Evolutionary conservation across 768 basidiomycete genomes (phyloP).

Genomic region (Crepidotus variabilis): DNA sequence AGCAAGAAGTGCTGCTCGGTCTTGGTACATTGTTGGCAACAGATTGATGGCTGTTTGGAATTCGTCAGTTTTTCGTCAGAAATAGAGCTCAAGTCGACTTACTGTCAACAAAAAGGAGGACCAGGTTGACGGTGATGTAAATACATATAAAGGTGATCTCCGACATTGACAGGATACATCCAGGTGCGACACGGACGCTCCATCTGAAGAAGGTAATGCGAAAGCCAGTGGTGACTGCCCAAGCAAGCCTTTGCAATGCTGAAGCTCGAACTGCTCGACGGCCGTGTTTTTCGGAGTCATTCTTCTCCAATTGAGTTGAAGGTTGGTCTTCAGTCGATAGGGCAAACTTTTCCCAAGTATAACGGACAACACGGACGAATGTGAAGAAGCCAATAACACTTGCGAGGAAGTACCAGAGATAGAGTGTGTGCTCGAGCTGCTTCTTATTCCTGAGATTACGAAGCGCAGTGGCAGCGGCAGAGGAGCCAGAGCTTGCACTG

Average conservation of each 20-base stretch:
- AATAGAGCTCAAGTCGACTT: slow-evolving; percentile 13
- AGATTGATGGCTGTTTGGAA: slow-evolving; percentile 27
- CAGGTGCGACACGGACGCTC: slow-evolving; percentile 40
- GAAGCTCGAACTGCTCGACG: background rate
- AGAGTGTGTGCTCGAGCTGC: slow-evolving; percentile 31
- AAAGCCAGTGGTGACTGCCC: slow-evolving; percentile 39
- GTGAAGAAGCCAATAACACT: slow-evolving; percentile 33
- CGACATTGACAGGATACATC: slow-evolving; percentile 29
- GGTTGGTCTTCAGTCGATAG: background rate
- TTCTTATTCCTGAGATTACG: slow-evolving; percentile 28
- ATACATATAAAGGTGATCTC: slow-evolving; percentile 43
- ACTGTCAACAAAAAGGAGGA: slow-evolving; percentile 45
- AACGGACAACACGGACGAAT: slow-evolving; percentile 25
- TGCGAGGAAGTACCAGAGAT: slow-evolving; percentile 38
- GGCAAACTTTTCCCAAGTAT: slow-evolving; percentile 10
- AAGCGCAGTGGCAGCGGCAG: slow-evolving; percentile 25
- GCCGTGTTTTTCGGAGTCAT: slow-evolving; percentile 17
- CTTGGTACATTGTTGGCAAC: slow-evolving; percentile 29
- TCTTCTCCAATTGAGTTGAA: slow-evolving; percentile 12
- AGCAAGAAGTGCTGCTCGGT: slow-evolving; percentile 37
- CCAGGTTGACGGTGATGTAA: slow-evolving; percentile 43
- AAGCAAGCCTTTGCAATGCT: slow-evolving; percentile 24
- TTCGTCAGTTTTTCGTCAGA: slow-evolving; percentile 13
- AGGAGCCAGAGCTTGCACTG: background rate
- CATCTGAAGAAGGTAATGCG: slow-evolving; percentile 47